phyloP scores from a whole-genome alignment of 345 rosid genomes.

The Eucalyptus erythrocorys region DNA sequence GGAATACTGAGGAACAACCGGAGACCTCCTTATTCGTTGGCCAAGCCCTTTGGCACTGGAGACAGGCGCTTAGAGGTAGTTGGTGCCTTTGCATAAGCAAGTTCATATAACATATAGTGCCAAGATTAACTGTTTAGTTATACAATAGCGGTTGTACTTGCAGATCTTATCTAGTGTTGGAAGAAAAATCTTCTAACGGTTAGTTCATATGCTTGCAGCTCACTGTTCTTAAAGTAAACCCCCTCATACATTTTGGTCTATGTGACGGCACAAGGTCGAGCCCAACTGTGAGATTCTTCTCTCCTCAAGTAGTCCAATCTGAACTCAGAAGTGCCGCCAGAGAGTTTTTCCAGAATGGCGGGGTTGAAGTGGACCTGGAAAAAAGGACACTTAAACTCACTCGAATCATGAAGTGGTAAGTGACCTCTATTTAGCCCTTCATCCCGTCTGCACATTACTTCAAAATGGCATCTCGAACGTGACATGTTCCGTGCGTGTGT shows the following conservation, averaged over 20 bases:
- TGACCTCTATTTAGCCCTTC: not conserved
- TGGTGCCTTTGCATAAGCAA: not conserved
- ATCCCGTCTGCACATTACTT: not conserved
- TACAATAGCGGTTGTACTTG: not conserved
- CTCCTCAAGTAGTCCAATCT: constrained; percentile 48
- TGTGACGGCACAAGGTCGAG: constrained; percentile 81
- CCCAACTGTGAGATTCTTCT: constrained; percentile 71
- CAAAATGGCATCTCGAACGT: not conserved
- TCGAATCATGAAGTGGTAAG: constrained; percentile 66
- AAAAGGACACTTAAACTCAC: constrained; percentile 53
- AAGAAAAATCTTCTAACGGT: not conserved
- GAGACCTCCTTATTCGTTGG: constrained; percentile 48
- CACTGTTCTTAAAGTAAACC: constrained; percentile 39
- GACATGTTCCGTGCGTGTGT: not conserved
- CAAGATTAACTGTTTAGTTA: not conserved
- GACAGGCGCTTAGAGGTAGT: constrained; percentile 59
- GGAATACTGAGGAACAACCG: constrained; percentile 59
- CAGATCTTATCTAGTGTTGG: not conserved
- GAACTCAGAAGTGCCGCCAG: constrained; percentile 61
- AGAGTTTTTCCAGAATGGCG: constrained; percentile 59
- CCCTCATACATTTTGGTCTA: constrained; percentile 75
- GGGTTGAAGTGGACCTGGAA: constrained; percentile 48
- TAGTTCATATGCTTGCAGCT: constrained; percentile 22
- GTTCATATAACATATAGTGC: not conserved
- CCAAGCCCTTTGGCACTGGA: constrained; percentile 34